These are phyloP conservation scores for Mycena capillaripes DNA, from an alignment of 768 basidiomycete genomes.

Conservation along the genomic window DNA sequence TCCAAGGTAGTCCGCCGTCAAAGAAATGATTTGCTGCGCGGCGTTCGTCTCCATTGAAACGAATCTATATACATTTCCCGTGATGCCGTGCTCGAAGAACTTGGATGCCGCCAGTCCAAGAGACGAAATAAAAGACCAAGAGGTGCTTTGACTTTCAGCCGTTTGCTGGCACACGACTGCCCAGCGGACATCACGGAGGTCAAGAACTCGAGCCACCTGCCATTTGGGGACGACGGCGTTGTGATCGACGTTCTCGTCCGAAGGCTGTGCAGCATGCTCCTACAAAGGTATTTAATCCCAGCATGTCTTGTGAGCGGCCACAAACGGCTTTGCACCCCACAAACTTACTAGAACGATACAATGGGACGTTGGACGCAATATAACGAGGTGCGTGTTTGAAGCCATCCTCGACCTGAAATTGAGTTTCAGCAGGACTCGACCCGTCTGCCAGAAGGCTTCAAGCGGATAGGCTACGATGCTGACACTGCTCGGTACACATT, in stretches of 20 bases:
- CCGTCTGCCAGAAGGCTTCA: constrained; percentile 62
- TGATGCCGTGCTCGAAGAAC: no score
- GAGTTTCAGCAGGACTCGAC: constrained; percentile 48
- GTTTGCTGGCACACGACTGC: no score
- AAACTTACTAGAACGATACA: background rate
- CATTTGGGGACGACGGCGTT: constrained; percentile 1
- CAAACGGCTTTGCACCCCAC: background rate
- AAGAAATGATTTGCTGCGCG: no score
- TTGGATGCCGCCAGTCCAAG: no score
- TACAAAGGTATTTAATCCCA: background rate
- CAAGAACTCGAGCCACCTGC: background rate
- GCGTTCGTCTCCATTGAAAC: no score
- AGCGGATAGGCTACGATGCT: constrained; percentile 66
- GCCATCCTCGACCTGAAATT: background rate
- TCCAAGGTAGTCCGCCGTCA: no score
- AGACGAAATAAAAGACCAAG: no score
- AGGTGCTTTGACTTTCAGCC: no score
- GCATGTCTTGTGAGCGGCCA: no score
- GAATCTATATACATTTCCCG: no score
- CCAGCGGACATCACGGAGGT: no score
- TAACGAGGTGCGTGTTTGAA: constrained; percentile 49
- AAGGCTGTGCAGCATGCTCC: background rate
- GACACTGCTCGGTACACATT: constrained; percentile 68
- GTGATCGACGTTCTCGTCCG: background rate
- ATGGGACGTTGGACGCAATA: constrained; percentile 51